Conservation (phyloP, 345 rosid genomes). For the Raphanus raphanistrum region DNA sequence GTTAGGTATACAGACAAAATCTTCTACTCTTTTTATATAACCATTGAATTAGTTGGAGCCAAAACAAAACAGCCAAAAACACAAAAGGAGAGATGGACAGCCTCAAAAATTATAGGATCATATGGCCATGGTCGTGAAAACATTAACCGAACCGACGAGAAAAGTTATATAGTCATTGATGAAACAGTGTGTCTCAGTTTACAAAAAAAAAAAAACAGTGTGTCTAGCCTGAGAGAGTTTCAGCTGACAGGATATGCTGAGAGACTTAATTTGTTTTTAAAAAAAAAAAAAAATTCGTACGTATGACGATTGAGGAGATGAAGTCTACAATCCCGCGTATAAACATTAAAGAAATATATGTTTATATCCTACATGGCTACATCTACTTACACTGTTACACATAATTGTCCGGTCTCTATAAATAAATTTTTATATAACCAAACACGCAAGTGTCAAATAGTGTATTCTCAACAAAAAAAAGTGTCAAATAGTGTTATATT, state of each 20-base stretch:
- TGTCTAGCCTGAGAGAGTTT: not conserved
- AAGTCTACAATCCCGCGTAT: conserved; percentile 16
- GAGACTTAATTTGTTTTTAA: not conserved
- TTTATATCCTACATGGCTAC: not conserved
- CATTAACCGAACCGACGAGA: not conserved
- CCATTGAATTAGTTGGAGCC: not conserved
- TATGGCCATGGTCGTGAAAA: not conserved
- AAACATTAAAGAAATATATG: not conserved
- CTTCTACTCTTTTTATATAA: not conserved
- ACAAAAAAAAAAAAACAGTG: too few species aligned
- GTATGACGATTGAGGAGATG: not conserved
- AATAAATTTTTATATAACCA: not conserved
- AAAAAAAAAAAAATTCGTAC: too few species aligned
- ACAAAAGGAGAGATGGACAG: not conserved
- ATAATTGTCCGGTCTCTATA: conserved; percentile 2
- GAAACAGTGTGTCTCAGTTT: not conserved
- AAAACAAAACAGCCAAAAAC: not conserved
- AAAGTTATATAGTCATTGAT: not conserved
- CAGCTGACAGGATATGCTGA: not conserved
- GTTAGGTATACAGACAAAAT: not conserved
- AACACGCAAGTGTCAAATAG: conserved; percentile 23
- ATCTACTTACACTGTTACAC: not conserved
- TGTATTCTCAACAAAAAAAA: too few species aligned
- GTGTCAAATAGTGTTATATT: not conserved
- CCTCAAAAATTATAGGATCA: not conserved